These are phyloP conservation scores for Syzygium malaccense DNA, from an alignment of 441 rosid species.

Conservation along the genomic window DNA sequence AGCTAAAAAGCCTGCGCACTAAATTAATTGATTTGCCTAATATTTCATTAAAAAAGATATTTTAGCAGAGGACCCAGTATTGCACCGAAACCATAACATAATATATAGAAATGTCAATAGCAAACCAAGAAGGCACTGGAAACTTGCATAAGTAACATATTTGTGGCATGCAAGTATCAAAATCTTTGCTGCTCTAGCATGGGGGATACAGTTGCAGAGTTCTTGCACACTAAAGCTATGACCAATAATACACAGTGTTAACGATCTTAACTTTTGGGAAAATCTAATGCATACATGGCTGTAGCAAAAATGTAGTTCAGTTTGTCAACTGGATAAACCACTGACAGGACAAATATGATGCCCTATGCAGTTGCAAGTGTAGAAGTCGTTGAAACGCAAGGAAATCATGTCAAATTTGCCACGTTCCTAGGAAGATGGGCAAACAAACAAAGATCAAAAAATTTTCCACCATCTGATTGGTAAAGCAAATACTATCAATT, in stretches of 20 bases:
- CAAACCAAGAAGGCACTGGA: not conserved
- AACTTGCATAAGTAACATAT: not conserved
- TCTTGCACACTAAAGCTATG: not conserved
- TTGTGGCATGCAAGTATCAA: not conserved
- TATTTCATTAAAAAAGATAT: not conserved
- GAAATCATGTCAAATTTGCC: not conserved
- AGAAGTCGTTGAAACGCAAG: not conserved
- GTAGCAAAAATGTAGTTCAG: not conserved
- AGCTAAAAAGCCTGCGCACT: not conserved
- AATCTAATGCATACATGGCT: not conserved
- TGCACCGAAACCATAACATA: not conserved
- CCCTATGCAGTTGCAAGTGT: not conserved
- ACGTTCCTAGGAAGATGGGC: not conserved
- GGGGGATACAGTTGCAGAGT: not conserved
- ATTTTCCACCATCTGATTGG: not conserved
- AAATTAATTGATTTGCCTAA: not conserved
- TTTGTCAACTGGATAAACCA: not conserved
- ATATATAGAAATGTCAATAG: not conserved
- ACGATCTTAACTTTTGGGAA: not conserved
- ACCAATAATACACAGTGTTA: not conserved
- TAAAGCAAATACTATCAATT: not conserved
- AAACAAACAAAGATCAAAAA: not conserved
- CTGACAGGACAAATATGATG: not conserved
- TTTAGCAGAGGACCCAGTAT: not conserved
- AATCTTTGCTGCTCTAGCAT: not conserved